Percentiles rank a stretch among this genome's conserved stretches.
phyloP scores from a whole-genome alignment of 495 filamentous ascomycete genomes.

The Podospora didyma region DNA sequence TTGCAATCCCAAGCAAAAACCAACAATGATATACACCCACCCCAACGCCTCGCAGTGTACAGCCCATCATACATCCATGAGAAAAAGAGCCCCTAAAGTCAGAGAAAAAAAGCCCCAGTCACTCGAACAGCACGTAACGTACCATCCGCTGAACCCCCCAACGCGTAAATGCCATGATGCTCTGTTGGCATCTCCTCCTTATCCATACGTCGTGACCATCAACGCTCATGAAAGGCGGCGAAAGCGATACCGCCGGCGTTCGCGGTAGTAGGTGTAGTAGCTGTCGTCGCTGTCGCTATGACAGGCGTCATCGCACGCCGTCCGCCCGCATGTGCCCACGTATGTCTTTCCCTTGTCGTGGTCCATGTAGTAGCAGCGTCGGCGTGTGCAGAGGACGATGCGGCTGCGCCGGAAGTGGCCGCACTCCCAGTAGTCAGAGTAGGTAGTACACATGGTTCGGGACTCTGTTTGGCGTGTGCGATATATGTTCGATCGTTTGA shows the following conservation, averaged over 20 bases:
- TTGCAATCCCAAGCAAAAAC: too few relatives aligned
- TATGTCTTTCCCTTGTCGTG: not conserved
- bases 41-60: not conserved
- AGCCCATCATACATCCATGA: not conserved
- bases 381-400: constrained; percentile 4
- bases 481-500: not conserved
- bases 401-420: constrained; percentile 6
- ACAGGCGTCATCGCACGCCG: not conserved
- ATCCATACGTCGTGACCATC: too few relatives aligned
- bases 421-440: constrained; percentile 4
- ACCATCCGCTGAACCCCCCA: not conserved
- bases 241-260: not conserved
- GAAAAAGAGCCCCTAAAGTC: not conserved
- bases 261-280: not conserved
- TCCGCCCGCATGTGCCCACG: not conserved
- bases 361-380: not conserved
- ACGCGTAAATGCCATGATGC: too few relatives aligned
- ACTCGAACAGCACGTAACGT: not conserved
- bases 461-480: not conserved
- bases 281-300: not conserved
- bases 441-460: constrained; percentile 2
- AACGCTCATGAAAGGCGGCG: too few relatives aligned
- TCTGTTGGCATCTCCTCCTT: too few relatives aligned
- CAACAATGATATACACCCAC: not conserved
- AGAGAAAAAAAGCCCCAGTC: not conserved